Conservation (phyloP, 306 rosid genomes). For the Heteromeles arbutifolia region DNA sequence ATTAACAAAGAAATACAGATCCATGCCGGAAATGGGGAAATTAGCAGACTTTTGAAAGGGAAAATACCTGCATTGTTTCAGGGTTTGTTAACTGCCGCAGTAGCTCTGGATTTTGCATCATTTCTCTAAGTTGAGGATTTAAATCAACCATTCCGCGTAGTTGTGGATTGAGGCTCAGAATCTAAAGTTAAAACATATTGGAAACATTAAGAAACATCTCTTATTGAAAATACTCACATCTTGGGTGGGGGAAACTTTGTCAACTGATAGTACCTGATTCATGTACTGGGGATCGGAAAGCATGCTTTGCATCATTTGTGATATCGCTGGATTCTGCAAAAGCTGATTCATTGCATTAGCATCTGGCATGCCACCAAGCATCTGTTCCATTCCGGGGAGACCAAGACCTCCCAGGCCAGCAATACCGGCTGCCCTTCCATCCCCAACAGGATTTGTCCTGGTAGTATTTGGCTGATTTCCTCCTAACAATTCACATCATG, state of each 20-base stretch:
- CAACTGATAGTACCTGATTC: constrained; percentile 39
- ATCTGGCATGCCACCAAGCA: constrained; percentile 39
- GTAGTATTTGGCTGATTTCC: constrained; percentile 42
- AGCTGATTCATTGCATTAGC: constrained; percentile 37
- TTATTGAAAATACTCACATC: background rate
- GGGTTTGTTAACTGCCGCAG: constrained; percentile 51
- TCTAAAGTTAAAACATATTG: constrained; percentile 13
- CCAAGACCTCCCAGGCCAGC: constrained; percentile 51
- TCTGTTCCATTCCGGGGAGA: constrained; percentile 32
- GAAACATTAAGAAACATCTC: background rate
- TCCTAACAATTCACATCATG: constrained; percentile 22
- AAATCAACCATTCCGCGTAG: constrained; percentile 43
- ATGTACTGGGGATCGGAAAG: constrained; percentile 55
- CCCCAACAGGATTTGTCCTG: constrained; percentile 28
- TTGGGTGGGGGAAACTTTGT: background rate
- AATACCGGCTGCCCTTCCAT: constrained; percentile 30
- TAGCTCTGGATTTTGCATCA: constrained; percentile 61
- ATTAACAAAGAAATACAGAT: background rate
- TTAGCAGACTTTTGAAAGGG: background rate
- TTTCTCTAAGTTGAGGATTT: constrained; percentile 56
- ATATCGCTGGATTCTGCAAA: constrained; percentile 51
- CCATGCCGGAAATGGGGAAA: background rate
- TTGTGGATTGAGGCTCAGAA: constrained; percentile 45
- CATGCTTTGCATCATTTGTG: constrained; percentile 62
- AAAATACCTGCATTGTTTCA: constrained; percentile 47